Evolutionary conservation across 768 basidiomycete genomes (phyloP), one percentile per base, ranked within the genome.

Genomic region (Lactarius trivialis): DNA sequence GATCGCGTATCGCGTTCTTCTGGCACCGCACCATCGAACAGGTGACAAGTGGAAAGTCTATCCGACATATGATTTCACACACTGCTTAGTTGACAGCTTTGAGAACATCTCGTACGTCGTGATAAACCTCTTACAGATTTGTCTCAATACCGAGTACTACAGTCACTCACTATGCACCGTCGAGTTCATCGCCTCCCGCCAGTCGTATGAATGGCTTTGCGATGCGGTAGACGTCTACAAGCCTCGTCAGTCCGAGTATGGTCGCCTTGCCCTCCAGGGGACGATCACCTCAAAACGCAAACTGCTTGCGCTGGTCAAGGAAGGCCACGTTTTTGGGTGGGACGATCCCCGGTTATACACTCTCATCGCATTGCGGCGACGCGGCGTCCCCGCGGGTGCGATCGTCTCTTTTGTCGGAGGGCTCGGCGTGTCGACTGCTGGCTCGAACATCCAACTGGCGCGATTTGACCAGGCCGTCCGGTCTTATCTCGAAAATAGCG

Each of bases 151-250:
- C 50, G 21, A 5, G 17, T 28, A 34, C 61, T 28, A 34, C 61
- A 98, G 96, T 28, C 97, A 99, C 77, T 98, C 97, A 0, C 80
- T 99, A 7, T 99, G 97, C 70, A 99, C 97, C 1, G 85, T 84
- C 41, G 97, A 99, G 73, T 99, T 99, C 73, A 87, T 98, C 68
- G 85, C 87, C 24, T 94, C 97, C 2, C 89, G 97, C 58, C 91
- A 93, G 71, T 97, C 97, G 0, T 98, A 99, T 73, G 97, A 99
- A 70, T 99, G 97, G 97, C 82, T 99, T 14, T 99, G 97, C 70
- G 96, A 99, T 71, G 93, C 91, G 3, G 79, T 98, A n/a, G 91
- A 91, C 64, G 88, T 98, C 2, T 99, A 98, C 81, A 97, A 94
- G 73, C 95, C 97, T 24, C 86, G 86, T 60, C 97, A 99, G 75